Evolutionary conservation across 495 filamentous ascomycete genomes (phyloP).

Genomic region (Umbilicaria muhlenbergii): DNA sequence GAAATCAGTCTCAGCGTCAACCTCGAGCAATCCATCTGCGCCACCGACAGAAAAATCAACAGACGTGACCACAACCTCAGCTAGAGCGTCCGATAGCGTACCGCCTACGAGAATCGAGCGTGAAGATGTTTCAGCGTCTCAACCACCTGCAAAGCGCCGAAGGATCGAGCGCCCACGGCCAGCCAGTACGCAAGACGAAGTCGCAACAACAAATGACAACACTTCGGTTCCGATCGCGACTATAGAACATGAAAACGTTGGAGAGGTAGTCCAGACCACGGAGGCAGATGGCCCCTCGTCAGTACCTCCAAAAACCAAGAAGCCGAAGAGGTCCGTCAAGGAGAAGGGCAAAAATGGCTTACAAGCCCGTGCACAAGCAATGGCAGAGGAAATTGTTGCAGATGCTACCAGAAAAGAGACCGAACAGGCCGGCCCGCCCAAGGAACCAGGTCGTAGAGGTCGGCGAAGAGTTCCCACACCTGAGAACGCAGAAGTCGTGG

Average conservation of each 20-base stretch:
- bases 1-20: constrained; percentile 1
- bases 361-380: background rate
- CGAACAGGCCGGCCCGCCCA: background rate
- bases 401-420: constrained; percentile 5
- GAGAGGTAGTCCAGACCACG: background rate
- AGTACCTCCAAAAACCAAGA: constrained; percentile 10
- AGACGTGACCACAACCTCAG: background rate
- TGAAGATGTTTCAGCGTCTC: constrained; percentile 2
- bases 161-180: background rate
- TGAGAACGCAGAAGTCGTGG: constrained; percentile 56
- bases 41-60: background rate
- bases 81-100: constrained; percentile 7
- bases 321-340: constrained; percentile 16
- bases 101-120: background rate
- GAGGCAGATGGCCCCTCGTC: constrained; percentile 10
- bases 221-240: background rate
- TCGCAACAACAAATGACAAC: background rate
- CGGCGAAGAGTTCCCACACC: constrained; percentile 47
- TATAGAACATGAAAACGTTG: background rate
- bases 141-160: constrained; percentile 6
- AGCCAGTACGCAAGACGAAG: background rate
- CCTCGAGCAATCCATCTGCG: constrained; percentile 7
- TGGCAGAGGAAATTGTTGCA: constrained; percentile 11
- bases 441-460: constrained; percentile 14
- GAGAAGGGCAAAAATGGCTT: background rate